These are phyloP conservation scores for Jaminaea rosea DNA, from an alignment of 1,284 basidiomycete genomes.

Conservation along the genomic window DNA sequence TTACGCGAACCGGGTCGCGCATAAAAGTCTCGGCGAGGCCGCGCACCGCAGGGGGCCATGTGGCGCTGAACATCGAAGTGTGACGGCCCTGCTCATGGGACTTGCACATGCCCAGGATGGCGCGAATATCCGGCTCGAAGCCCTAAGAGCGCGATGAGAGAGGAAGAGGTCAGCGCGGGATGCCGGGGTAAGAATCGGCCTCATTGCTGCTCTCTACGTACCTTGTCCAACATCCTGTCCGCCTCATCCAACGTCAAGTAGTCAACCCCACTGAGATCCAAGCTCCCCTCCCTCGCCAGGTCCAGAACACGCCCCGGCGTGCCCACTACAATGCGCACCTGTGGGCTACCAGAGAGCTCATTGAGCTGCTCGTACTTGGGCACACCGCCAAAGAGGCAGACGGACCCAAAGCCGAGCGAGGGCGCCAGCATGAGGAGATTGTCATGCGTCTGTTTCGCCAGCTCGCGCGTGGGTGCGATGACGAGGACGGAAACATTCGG, in stretches of 20 bases:
- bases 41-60: slow-evolving; percentile 94
- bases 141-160: too few relatives aligned
- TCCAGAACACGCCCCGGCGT: slow-evolving; percentile 90
- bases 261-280: slow-evolving; percentile 61
- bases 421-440: slow-evolving; percentile 70
- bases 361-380: slow-evolving; percentile 73
- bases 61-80: slow-evolving; percentile 68
- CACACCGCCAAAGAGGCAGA: slow-evolving; percentile 86
- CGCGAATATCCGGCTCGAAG: slow-evolving; percentile 94
- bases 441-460: slow-evolving; percentile 88
- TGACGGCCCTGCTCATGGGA: slow-evolving; percentile 50
- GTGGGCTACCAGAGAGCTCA: slow-evolving; percentile 54
- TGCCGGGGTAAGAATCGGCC: too few relatives aligned
- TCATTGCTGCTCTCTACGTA: too few relatives aligned
- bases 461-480: slow-evolving; percentile 83
- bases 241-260: slow-evolving; percentile 96
- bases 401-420: slow-evolving; percentile 65
- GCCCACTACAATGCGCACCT: slow-evolving; percentile 68
- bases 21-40: slow-evolving; percentile 85
- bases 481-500: slow-evolving; percentile 66
- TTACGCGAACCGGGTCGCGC: slow-evolving; percentile 74
- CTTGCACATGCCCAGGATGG: slow-evolving; percentile 70
- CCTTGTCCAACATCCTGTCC: slow-evolving; percentile 94
- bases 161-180: too few relatives aligned
- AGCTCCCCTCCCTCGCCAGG: slow-evolving; percentile 72